Evolutionary conservation across 257 asterid species (phyloP).

Genomic region (Gardenia jasminoides): DNA sequence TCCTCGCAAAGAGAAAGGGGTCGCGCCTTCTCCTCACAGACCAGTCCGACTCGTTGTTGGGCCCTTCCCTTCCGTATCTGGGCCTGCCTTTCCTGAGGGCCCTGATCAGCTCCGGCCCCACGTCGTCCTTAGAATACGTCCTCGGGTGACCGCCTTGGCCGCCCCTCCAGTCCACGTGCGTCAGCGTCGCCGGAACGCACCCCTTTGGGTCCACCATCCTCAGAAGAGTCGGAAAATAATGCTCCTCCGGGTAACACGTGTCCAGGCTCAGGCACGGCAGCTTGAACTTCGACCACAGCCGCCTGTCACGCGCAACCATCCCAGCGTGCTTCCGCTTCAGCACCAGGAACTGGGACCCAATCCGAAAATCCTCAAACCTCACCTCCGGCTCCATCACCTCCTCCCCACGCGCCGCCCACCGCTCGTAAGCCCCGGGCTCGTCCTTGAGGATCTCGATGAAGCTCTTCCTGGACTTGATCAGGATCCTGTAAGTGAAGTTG

Average conservation of each 20-base stretch:
- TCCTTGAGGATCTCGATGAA: constrained; percentile 54
- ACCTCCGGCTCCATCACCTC: constrained; percentile 68
- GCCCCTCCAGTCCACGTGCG: constrained; percentile 72
- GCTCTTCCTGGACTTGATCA: constrained; percentile 42
- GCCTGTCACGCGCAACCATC: constrained; percentile 47
- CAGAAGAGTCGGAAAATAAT: constrained; percentile 70
- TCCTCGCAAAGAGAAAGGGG: constrained; percentile 72
- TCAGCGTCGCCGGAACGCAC: constrained; percentile 59
- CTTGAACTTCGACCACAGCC: constrained; percentile 69
- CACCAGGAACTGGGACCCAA: constrained; percentile 80
- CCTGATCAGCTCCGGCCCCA: constrained; percentile 44
- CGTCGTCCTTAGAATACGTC: constrained; percentile 41
- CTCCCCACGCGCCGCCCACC: constrained; percentile 92
- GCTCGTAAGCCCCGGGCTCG: constrained; percentile 59
- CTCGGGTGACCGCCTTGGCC: constrained; percentile 65
- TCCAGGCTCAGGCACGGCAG: constrained; percentile 43
- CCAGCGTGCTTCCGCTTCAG: constrained; percentile 63
- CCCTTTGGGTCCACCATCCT: constrained; percentile 70
- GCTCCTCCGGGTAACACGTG: constrained; percentile 91
- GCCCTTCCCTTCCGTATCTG: constrained; percentile 47
- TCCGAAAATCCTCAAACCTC: constrained; percentile 51
- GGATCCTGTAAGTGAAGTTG: constrained; percentile 30
- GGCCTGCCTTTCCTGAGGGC: constrained; percentile 36
- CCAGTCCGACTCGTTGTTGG: constrained; percentile 40
- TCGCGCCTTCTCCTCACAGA: constrained; percentile 32